phyloP scores from a whole-genome alignment of 345 rosid genomes.

The Combretum micranthum region DNA sequence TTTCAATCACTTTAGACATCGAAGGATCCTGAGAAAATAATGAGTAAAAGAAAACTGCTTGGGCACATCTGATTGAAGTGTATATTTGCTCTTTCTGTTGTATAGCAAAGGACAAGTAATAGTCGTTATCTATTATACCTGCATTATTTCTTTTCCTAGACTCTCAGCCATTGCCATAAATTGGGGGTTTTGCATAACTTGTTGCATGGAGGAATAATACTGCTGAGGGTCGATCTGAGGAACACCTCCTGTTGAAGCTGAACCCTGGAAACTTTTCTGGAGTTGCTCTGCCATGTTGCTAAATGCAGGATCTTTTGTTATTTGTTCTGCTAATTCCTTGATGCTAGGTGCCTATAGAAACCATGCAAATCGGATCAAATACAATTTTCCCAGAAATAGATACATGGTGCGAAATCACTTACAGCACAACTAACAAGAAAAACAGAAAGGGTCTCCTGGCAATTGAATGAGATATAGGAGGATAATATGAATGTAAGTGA shows the following conservation, averaged over 20 bases:
- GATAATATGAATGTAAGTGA: no score
- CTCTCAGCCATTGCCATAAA: constrained; percentile 48
- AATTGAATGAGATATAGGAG: no score
- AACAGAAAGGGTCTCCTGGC: no score
- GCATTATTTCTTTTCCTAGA: constrained; percentile 53
- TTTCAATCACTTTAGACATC: constrained; percentile 81
- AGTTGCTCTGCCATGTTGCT: constrained; percentile 48
- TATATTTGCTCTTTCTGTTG: background rate
- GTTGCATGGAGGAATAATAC: constrained; percentile 42
- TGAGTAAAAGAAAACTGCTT: constrained; percentile 3
- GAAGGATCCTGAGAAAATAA: constrained; percentile 73
- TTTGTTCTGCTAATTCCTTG: constrained; percentile 47
- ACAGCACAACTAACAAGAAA: background rate
- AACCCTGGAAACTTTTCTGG: constrained; percentile 36
- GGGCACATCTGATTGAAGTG: background rate
- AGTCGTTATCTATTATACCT: constrained; percentile 32
- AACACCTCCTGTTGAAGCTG: constrained; percentile 15
- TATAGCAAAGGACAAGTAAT: background rate
- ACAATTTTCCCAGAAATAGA: background rate
- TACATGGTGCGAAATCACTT: background rate
- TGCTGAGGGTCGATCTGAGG: constrained; percentile 44
- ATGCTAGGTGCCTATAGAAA: constrained; percentile 38
- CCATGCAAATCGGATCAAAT: background rate
- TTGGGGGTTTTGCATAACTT: constrained; percentile 51
- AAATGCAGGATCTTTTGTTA: constrained; percentile 42